phyloP scores from a whole-genome alignment of 2,329 filamentous ascomycete genomes.

The Metarhizium robertsii region DNA sequence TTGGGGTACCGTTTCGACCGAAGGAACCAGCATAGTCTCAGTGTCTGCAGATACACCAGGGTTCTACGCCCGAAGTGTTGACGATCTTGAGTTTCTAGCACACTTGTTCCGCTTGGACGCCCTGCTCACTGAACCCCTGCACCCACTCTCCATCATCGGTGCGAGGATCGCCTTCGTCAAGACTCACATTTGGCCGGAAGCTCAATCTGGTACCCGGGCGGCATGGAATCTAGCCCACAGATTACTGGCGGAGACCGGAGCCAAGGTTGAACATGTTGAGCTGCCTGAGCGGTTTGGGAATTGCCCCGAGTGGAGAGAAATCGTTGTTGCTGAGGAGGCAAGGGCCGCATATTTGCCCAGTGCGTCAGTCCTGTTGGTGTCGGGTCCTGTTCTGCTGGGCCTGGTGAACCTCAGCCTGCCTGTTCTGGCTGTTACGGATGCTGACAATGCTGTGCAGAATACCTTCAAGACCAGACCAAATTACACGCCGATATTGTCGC shows the following conservation, averaged over 20 bases:
- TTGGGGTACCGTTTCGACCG: constrained; percentile 52
- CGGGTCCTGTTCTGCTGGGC: too few species aligned
- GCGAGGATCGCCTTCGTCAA: constrained; percentile 45
- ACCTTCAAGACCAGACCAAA: constrained; percentile 35
- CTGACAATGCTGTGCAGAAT: constrained; percentile 27
- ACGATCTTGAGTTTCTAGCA: constrained; percentile 47
- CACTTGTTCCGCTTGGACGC: constrained; percentile 45
- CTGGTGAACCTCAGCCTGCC: too few species aligned
- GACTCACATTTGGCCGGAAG: constrained; percentile 41
- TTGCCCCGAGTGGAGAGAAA: constrained; percentile 36
- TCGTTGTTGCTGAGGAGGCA: constrained; percentile 5
- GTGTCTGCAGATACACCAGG: constrained; percentile 54
- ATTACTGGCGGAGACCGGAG: constrained; percentile 37
- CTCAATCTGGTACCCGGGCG: constrained; percentile 30
- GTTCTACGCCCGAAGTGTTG: constrained; percentile 46
- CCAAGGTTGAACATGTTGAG: constrained; percentile 44
- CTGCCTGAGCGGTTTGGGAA: constrained; percentile 39
- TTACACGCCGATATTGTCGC: constrained; percentile 34
- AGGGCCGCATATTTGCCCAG: constrained; percentile 9
- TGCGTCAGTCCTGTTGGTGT: constrained; percentile 1
- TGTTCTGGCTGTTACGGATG: not conserved
- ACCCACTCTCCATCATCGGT: constrained; percentile 28
- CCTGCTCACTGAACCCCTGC: constrained; percentile 23
- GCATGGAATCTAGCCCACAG: constrained; percentile 31
- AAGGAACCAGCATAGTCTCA: constrained; percentile 51